Base-by-base conservation (phyloP, 441 rosid genomes). In the Jatropha multifida region DNA sequence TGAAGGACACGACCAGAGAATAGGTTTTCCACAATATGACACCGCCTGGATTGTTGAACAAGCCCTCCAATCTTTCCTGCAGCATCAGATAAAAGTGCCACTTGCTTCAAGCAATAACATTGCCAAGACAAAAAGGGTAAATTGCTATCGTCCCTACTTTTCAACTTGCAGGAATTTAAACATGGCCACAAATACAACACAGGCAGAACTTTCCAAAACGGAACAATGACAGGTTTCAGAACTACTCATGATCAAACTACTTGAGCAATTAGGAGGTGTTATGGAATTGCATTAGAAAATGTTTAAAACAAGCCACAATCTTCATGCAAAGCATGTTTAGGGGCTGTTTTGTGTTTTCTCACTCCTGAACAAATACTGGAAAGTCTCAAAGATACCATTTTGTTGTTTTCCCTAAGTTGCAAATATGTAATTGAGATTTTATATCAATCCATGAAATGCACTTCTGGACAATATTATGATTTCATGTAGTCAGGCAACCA, bases 21-120 rank as follows among this genome's bases (percentile, higher is more conserved):
- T 86, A 10, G 59, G 68, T 76, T 78, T 80, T 85, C 93, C 92
- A 85, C 32, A 77, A 32, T 68, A 79, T 77, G 65, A 78, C 74
- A 70, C 81, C 79, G 38, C 72, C 77, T 46, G 83, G 76, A 76
- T 77, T 72, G 70, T 78, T 76, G 54, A 88, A 80, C 26, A 81
- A 68, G 68, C 68, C 83, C 58, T 74, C 84, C 73, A 84, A 74
- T 73, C 65, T 78, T 74, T 80, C 90, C 88, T 86, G 93, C 82
- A 86, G 76, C 58, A 70, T 69, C 38, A 78, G 23, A 71, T 18
- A 14, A 3, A 56, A 66, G 37, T 15, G 14, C 11, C 5, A 65
- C 52, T 74, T 49, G 49, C 63, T 20, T 10, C 7, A 51, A 51
- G 23, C 37, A 52, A 52, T 73, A 20, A 41, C n/a, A 7, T 2